Evolutionary conservation across 129 eudicot species (phyloP), one percentile per base, ranked within the genome.

Genomic region (Gnaphalium uliginosum): DNA sequence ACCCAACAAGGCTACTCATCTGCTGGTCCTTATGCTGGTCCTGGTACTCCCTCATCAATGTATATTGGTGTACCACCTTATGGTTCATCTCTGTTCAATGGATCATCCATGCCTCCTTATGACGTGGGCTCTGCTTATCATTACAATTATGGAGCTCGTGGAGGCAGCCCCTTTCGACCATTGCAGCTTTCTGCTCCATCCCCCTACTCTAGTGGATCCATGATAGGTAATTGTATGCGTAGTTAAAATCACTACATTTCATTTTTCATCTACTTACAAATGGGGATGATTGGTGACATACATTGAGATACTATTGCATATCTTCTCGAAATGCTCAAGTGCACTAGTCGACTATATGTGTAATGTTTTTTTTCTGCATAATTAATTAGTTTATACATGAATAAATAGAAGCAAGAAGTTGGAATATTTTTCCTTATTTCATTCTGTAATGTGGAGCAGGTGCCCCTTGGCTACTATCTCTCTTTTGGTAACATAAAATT

Each of bases 111-210:
- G 74, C 98, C 92, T 65, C 93, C 95, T 27, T 93, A 90, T 81
- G 96, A 93, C 58, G 89, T 83, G 15, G 91, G 96, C 26, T 83
- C 98, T 2, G 80, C 90, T 37, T 90, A 90, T 75, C 96, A 81
- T 74, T 86, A 86, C 61, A 93, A 85, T 71, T 90, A 86, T 56
- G 92, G 87, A 18, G 79, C 72, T 70, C 96, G 96, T 25, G 97
- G 92, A 26, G 96, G 96, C 29, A 93, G 91, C 84, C 96, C 96
- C 11, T 93, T 79, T 69, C 81, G 90, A 5, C 95, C 96, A 26
- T 57, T 88, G 71, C 96, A 82, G 80, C 71, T 93, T 33, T 80
- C 96, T 70, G 89, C 76, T 27, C 95, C 96, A 62, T 70, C 96
- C 63, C 92, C 98, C 10, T 92, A 92, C 70, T 67, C 98, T 65